phyloP scores from a whole-genome alignment of 1,139 yeast genomes.

The Zygosaccharomyces sapae region DNA sequence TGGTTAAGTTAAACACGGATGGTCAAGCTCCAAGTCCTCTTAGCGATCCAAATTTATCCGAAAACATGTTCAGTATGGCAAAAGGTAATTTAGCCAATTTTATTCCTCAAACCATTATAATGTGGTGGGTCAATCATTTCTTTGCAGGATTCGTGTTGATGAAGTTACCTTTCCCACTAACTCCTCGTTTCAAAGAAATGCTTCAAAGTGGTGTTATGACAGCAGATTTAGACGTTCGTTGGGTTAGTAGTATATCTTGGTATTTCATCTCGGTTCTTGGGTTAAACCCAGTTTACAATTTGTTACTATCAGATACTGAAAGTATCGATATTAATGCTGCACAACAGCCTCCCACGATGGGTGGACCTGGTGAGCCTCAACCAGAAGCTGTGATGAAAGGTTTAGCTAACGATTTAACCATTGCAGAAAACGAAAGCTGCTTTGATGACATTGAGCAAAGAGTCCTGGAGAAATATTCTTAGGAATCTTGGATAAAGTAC shows the following conservation, averaged over 20 bases:
- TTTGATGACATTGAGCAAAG: conserved; percentile 66
- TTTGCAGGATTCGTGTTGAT: conserved; percentile 88
- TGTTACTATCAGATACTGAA: conserved; percentile 56
- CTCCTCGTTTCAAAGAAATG: conserved; percentile 87
- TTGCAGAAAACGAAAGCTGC: conserved; percentile 54
- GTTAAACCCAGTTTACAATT: conserved; percentile 70
- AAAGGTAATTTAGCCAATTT: conserved; percentile 78
- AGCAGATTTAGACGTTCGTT: conserved; percentile 78
- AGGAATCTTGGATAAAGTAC: neutral
- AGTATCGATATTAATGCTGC: conserved; percentile 39
- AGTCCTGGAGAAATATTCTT: conserved; percentile 41
- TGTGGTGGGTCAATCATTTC: conserved; percentile 95
- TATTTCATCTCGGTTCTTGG: conserved; percentile 88
- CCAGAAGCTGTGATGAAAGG: conserved; percentile 57
- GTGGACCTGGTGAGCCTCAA: conserved; percentile 56
- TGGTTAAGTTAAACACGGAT: conserved; percentile 44
- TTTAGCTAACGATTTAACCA: conserved; percentile 74
- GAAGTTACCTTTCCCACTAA: conserved; percentile 77
- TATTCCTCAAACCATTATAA: conserved; percentile 85
- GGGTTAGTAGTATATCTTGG: conserved; percentile 98
- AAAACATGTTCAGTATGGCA: conserved; percentile 73
- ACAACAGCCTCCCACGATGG: conserved; percentile 41
- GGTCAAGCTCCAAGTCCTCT: conserved; percentile 57
- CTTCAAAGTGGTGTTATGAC: conserved; percentile 84
- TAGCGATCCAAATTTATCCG: conserved; percentile 66